phyloP scores from a whole-genome alignment of 441 rosid genomes.

The Euphorbia schlechtendalii region DNA sequence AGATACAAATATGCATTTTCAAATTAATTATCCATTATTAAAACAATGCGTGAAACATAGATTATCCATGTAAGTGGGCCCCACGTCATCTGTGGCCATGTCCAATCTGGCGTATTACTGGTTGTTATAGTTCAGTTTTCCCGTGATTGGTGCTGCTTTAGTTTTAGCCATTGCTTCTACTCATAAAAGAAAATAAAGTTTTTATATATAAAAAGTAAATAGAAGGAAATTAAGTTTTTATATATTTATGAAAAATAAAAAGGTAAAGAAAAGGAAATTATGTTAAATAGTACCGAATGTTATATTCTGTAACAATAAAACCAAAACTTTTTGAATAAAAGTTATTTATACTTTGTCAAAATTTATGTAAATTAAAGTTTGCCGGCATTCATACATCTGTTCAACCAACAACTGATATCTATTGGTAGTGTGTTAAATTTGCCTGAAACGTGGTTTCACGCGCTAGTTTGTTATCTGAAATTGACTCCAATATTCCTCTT shows the following conservation, averaged over 20 bases:
- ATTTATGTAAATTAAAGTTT: background rate
- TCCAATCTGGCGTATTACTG: slow-evolving; percentile 7
- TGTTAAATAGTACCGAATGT: too few species aligned
- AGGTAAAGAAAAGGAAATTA: too few species aligned
- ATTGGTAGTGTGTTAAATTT: too few species aligned
- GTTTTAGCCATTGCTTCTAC: background rate
- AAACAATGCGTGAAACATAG: too few species aligned
- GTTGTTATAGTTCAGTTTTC: slow-evolving; percentile 9
- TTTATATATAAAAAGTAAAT: background rate
- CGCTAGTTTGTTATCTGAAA: too few species aligned
- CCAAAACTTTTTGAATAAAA: background rate
- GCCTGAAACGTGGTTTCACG: too few species aligned
- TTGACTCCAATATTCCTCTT: too few species aligned
- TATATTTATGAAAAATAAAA: too few species aligned
- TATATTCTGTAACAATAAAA: background rate
- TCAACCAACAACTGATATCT: too few species aligned
- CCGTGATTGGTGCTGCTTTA: slow-evolving; percentile 37
- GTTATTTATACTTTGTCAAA: background rate
- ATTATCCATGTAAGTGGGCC: slow-evolving; percentile 14
- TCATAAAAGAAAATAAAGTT: background rate
- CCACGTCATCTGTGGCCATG: slow-evolving; percentile 10
- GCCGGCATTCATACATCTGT: too few species aligned
- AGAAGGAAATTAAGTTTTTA: background rate
- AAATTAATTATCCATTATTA: too few species aligned
- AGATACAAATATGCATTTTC: too few species aligned